These are phyloP conservation scores for Phaeophleospora eucalypticola DNA, from an alignment of 2,329 filamentous ascomycete species.

Conservation along the genomic window DNA sequence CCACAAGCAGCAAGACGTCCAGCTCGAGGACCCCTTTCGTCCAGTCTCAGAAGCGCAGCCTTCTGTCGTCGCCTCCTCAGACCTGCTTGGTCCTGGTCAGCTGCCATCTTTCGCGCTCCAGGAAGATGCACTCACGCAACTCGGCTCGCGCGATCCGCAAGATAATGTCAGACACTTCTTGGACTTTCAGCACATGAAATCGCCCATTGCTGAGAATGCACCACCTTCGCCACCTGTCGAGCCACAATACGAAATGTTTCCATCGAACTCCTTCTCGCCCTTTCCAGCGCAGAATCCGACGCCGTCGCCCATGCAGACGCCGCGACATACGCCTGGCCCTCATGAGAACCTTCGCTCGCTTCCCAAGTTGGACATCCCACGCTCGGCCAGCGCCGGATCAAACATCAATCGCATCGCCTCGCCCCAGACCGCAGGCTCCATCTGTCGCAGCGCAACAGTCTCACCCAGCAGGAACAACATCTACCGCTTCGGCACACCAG, in stretches of 20 bases:
- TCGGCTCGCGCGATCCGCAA: constrained; percentile 74
- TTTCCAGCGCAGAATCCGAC: constrained; percentile 24
- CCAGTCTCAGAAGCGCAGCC: constrained; percentile 72
- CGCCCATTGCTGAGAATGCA: constrained; percentile 48
- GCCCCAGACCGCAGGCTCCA: constrained; percentile 40
- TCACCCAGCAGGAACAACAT: constrained; percentile 49
- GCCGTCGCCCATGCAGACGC: constrained; percentile 35
- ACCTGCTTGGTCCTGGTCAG: constrained; percentile 71
- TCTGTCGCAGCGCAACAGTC: constrained; percentile 42
- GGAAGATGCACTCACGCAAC: constrained; percentile 64
- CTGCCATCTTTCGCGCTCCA: constrained; percentile 64
- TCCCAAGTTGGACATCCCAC: constrained; percentile 55
- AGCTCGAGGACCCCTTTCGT: constrained; percentile 41
- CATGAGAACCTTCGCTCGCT: constrained; percentile 52
- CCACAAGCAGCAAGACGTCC: constrained; percentile 32
- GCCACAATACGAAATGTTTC: constrained; percentile 46
- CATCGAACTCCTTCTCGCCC: constrained; percentile 22
- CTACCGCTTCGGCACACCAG: constrained; percentile 78
- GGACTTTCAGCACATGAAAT: constrained; percentile 69
- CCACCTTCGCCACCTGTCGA: constrained; percentile 59
- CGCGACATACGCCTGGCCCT: constrained; percentile 39
- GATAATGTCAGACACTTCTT: constrained; percentile 93
- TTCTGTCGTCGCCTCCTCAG: constrained; percentile 86
- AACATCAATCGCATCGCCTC: constrained; percentile 26
- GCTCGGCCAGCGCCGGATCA: constrained; percentile 35